Base-by-base conservation (phyloP, 2,329 filamentous ascomycete genomes). In the Ceratocystis destructans region DNA sequence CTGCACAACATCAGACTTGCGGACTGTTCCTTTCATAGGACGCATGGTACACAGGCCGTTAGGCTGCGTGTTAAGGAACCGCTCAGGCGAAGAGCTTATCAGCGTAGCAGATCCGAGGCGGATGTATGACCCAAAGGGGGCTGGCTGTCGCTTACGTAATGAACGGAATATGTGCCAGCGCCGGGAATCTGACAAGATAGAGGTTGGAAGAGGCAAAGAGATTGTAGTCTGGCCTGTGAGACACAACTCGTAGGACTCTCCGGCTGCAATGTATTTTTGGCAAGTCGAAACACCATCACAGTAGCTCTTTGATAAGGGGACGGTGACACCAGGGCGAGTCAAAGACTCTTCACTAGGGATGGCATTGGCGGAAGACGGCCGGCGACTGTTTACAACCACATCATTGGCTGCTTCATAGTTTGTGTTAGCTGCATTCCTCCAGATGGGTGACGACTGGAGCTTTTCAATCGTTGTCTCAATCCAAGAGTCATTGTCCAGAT, bases 21-120 rank as follows among this genome's bases (percentile, higher is more conserved):
- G 86, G n/a, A 96, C 90, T 0, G 93, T 97, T 61, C 93, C 93
- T 78, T 97, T 97, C 84, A 97, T 97, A 0, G 93, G 93, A 6
- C 92, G 85, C 81, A 96, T 94, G 69, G 88, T 85, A 73, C 87
- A 89, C 53, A 78, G 75, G 0, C 87, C 86, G 0, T 75, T 76
- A 1, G 72, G 69, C 64, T 75, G 73, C 71, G 79, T 77, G 61
- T 83, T 84, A 17, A 97, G 82, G 73, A 96, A 97, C 2, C 92
- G 88, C 76, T 97, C 93, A 0, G 93, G 93, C 3, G 90, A 96
- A 71, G 87, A 89, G 74, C 88, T 89, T 57, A 96, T 79, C 37
- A 97, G 80, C 1, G 89, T 91, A 2, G 83, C 82, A 41, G 77
- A 75, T 2, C 84, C 83, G 17, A 96, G 81, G 10, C 84, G 85